Percentiles rank a stretch among this genome's conserved stretches.
phyloP scores from a whole-genome alignment of 2,329 filamentous ascomycete species.

The Arthroderma sp. region DNA sequence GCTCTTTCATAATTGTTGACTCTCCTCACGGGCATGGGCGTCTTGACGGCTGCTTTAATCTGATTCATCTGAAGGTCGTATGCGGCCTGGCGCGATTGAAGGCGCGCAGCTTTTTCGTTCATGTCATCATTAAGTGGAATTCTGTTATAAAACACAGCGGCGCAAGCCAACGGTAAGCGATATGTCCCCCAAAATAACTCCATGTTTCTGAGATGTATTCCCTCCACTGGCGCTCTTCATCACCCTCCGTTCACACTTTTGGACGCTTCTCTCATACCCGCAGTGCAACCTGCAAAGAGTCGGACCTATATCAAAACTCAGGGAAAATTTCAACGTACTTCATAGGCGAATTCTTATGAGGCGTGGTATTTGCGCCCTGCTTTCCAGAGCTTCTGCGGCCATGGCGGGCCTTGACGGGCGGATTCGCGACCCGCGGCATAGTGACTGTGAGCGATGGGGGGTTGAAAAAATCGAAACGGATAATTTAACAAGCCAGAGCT shows the following conservation, averaged over 20 bases:
- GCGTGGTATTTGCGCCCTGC: conserved; percentile 30
- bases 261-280: too few species aligned
- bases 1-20: conserved; percentile 24
- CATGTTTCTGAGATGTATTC: neutral
- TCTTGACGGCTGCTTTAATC: conserved; percentile 54
- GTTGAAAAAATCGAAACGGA: conserved; percentile 11
- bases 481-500: conserved; percentile 12
- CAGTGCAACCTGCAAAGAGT: too few species aligned
- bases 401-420: conserved; percentile 27
- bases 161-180: neutral
- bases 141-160: conserved; percentile 33
- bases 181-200: neutral
- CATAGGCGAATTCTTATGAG: conserved; percentile 38
- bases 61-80: conserved; percentile 88
- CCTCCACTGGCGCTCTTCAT: neutral
- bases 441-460: conserved; percentile 9
- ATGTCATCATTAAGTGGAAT: conserved; percentile 95
- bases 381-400: conserved; percentile 28
- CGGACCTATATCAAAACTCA: neutral
- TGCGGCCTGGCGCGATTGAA: conserved; percentile 74
- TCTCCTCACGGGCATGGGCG: conserved; percentile 18
- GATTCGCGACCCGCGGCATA: conserved; percentile 46
- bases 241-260: neutral
- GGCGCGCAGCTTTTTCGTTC: conserved; percentile 75
- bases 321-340: conserved; percentile 28